Base-by-base conservation (phyloP, 1,284 basidiomycete genomes). In the Leccinum cinnamomeum region DNA sequence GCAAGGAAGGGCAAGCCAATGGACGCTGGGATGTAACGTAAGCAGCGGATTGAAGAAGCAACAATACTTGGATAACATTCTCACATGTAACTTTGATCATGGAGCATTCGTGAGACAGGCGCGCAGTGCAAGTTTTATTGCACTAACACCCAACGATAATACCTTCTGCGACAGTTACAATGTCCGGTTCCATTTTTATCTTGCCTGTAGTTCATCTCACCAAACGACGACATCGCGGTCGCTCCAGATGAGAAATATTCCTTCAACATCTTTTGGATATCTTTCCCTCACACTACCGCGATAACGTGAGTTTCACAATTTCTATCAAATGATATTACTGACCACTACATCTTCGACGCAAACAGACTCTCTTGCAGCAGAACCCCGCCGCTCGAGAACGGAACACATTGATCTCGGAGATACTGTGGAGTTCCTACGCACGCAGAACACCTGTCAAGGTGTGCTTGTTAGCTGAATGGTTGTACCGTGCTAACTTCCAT, bases 341-440 rank as follows among this genome's bases (percentile, higher is more conserved):
- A 41, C 16, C 37, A 39, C 5, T n/a, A 41, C 39, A 44, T 10
- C 8, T 10, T n/a, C 5, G 8, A 44, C 41, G 41, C 41, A 44
- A 41, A 44, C 41, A 41, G 16, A n/a, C 7, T n/a, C 35, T 35
- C 68, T 63, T 56, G 76, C 3, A 44, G 41, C 41, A 44, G n/a
- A 44, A 6, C 41, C 41, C 41, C 3, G 10, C 41, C 10, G 41
- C 41, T 18, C 10, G n/a, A 11, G 10, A 11, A 44, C 10, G 7
- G 41, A 44, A 44, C 18, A 44, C 75, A 33, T 72, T 75, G 6
- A 18, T 44, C 41, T 44, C n/a, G 5, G 8, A 18, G 41, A 18
- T 11, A 18, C n/a, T 2, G 41, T 44, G 41, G n/a, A 44, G 8
- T 18, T 18, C n/a, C n/a, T 18, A 18, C 14, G 10, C 10, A 1